Base-by-base conservation (phyloP, 2,329 filamentous ascomycete genomes). In the Alternaria infectoria region DNA sequence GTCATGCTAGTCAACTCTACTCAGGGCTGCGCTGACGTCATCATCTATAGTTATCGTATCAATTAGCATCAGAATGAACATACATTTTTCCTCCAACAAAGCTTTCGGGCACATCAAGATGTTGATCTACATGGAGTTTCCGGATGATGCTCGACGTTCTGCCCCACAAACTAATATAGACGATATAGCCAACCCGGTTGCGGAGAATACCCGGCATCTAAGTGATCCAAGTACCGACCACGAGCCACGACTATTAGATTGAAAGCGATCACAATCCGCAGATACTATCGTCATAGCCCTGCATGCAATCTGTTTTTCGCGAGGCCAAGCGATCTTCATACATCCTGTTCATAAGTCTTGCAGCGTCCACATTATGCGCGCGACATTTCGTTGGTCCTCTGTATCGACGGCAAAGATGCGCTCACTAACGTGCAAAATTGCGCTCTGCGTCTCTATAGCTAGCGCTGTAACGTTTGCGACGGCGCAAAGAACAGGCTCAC, bases 141-240 rank as follows among this genome's bases (percentile, higher is more conserved):
- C 28, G 21, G 52, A 7, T 40, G 19, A 46, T 45, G 46, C 49
- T 46, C 30, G 40, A 43, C 25, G n/a, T 57, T 23, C 12, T 46
- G 60, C 59, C 59, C 62, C 62, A 58, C 62, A 52, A 55, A 45
- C 26, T 26, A 64, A 64, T 64, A 12, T 59, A 36, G 19, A 32
- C 15, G 11, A 57, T 52, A 52, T 61, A 25, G n/a, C 52, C 28
- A 49, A 25, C 57, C 61, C 43, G 10, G 61, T 57, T 43, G 10
- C 15, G 15, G 19, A 58, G 28, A 64, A 57, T 64, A 61, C 51
- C 62, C 58, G 62, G 62, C 21, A 55, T 49, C 55, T 51, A 51
- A 23, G 21, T 46, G 44, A 13, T 32, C 44, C 56, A 59, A 56
- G 32, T 59, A 59, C 50, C 56, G 50, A 56, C 40, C 30, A 51